phyloP scores from a whole-genome alignment of 1,139 yeast species.

The Hansenula lynferdii region DNA sequence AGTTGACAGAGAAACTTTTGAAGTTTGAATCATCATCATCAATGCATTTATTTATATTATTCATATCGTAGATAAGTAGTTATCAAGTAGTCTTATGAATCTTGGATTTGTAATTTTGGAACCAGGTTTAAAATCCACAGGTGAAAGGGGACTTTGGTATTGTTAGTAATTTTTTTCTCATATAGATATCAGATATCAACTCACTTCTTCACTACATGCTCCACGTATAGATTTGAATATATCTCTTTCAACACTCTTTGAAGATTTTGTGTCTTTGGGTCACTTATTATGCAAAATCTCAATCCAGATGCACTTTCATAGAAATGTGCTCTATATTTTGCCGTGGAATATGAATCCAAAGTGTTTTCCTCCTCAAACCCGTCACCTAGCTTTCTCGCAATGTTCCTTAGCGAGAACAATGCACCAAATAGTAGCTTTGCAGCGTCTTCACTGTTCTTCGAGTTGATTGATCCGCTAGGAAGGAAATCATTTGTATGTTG shows the following conservation, averaged over 20 bases:
- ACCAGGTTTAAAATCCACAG: slow-evolving; percentile 44
- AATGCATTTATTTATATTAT: background rate
- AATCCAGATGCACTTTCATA: slow-evolving; percentile 77
- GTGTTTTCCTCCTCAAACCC: slow-evolving; percentile 35
- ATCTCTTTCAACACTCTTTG: slow-evolving; percentile 60
- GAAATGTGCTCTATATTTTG: slow-evolving; percentile 72
- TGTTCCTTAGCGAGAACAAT: slow-evolving; percentile 70
- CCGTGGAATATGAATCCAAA: slow-evolving; percentile 64
- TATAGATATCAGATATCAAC: background rate
- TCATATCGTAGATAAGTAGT: slow-evolving; percentile 20
- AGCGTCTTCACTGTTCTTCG: slow-evolving; percentile 54
- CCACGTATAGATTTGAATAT: slow-evolving; percentile 63
- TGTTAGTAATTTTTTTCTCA: background rate
- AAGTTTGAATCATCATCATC: slow-evolving; percentile 8
- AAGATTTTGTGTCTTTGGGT: slow-evolving; percentile 56
- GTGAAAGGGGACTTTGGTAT: slow-evolving; percentile 34
- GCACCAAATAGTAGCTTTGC: slow-evolving; percentile 88
- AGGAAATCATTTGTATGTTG: slow-evolving; percentile 3
- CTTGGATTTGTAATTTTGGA: slow-evolving; percentile 38
- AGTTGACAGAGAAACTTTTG: slow-evolving; percentile 34
- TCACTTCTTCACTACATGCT: slow-evolving; percentile 59
- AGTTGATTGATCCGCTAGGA: slow-evolving; percentile 44
- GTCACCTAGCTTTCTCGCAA: slow-evolving; percentile 59
- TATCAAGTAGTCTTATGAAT: slow-evolving; percentile 43
- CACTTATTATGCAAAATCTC: slow-evolving; percentile 72